phyloP scores from a whole-genome alignment of 176 grass and related monocot species.

The Paspalum vaginatum region DNA sequence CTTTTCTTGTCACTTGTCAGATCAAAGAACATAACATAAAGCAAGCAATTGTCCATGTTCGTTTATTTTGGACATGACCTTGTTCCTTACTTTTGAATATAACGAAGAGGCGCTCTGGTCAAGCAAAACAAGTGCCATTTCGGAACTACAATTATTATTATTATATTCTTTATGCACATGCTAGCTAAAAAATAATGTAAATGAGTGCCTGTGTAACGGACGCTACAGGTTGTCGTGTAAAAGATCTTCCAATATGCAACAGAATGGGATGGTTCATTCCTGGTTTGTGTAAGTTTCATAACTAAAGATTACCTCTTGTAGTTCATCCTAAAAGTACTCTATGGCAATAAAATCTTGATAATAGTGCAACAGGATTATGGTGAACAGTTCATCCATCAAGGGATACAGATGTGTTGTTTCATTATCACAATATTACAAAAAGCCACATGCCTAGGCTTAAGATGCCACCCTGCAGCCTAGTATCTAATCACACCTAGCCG shows the following conservation, averaged over 20 bases:
- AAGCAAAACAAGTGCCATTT: conserved; percentile 7
- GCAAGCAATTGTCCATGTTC: not conserved
- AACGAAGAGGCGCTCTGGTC: not conserved
- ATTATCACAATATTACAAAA: not conserved
- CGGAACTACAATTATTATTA: too few relatives aligned
- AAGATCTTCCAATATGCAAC: conserved; percentile 21
- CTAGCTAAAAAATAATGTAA: conserved; percentile 18
- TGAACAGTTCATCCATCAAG: not conserved
- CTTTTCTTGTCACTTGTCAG: conserved; percentile 16
- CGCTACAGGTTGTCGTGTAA: not conserved
- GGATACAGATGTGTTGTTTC: conserved; percentile 3
- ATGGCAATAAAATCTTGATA: conserved; percentile 26
- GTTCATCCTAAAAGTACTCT: conserved; percentile 2
- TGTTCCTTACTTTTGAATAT: conserved; percentile 4
- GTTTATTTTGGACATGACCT: too few relatives aligned
- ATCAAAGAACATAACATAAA: not conserved
- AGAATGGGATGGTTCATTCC: conserved; percentile 5
- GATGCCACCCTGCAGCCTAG: not conserved
- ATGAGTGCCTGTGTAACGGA: not conserved
- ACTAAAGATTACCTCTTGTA: conserved; percentile 5
- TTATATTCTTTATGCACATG: conserved; percentile 3
- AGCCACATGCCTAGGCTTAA: not conserved
- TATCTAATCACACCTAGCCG: not conserved
- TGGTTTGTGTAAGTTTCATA: conserved; percentile 9
- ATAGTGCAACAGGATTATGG: conserved; percentile 3